Percentiles rank a stretch among this genome's conserved stretches.
Conservation (phyloP, 2,329 filamentous ascomycete genomes). For the Aspergillus sojae region DNA sequence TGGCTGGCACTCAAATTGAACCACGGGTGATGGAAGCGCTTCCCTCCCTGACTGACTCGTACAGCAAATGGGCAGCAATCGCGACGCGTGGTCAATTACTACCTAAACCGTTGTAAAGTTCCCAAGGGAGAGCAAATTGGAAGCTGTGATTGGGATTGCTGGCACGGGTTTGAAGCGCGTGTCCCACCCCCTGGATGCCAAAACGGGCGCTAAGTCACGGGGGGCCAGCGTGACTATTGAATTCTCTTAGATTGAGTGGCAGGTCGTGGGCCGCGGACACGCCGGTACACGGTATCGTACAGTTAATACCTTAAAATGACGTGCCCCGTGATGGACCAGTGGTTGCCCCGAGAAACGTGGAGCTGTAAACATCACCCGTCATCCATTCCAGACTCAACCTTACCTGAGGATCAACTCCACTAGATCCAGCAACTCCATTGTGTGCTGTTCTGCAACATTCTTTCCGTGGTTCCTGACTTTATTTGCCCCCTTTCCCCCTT, state of each 20-base stretch:
- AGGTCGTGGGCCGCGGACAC: not conserved
- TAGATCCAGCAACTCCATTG: slow-evolving; percentile 23
- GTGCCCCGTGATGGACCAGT: slow-evolving; percentile 14
- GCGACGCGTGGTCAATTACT: not conserved
- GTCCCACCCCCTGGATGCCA: not conserved
- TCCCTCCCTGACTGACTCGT: not conserved
- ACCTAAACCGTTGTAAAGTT: not conserved
- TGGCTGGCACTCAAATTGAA: not conserved
- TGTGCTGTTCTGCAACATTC: slow-evolving; percentile 7
- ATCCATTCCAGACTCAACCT: slow-evolving; percentile 19
- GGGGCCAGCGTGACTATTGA: not conserved
- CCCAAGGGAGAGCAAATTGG: not conserved
- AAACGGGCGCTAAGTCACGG: not conserved
- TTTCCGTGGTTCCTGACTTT: slow-evolving; percentile 8
- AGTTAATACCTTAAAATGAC: slow-evolving; percentile 1
- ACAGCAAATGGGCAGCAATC: not conserved
- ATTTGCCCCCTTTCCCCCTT: slow-evolving; percentile 11
- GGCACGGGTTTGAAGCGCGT: not conserved
- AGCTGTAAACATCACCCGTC: slow-evolving; percentile 29
- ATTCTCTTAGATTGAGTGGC: not conserved
- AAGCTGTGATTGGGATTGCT: not conserved
- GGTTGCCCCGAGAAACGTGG: slow-evolving; percentile 34
- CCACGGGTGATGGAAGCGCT: not conserved
- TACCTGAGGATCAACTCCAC: slow-evolving; percentile 23
- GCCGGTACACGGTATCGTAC: too few relatives aligned